Evolutionary conservation across 1,284 basidiomycete genomes (phyloP).

Genomic region (Fomitopsis palustris): DNA sequence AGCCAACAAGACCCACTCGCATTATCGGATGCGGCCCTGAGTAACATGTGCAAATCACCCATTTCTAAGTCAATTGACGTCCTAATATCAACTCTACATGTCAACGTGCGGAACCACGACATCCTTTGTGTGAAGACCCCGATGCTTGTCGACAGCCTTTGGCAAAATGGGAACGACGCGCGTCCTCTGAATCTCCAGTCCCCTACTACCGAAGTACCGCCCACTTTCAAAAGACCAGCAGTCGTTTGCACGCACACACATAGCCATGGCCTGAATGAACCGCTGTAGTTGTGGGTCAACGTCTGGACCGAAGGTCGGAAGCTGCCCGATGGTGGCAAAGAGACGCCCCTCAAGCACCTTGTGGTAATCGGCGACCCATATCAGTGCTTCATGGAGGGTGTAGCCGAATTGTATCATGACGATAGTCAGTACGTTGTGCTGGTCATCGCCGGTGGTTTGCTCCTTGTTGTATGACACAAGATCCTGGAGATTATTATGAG

Average conservation of each 20-base stretch:
- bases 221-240: constrained; percentile 35
- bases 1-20: too few species aligned
- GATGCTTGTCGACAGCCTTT: background rate
- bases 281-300: constrained; percentile 26
- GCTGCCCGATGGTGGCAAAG: constrained; percentile 16
- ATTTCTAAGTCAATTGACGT: too few species aligned
- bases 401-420: constrained; percentile 10
- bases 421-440: constrained; percentile 17
- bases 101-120: background rate
- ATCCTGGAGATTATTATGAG: constrained; percentile 18
- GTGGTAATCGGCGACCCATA: constrained; percentile 27
- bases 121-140: background rate
- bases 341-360: constrained; percentile 22
- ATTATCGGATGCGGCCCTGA: too few species aligned
- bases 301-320: constrained; percentile 15
- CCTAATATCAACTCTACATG: background rate
- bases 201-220: constrained; percentile 33
- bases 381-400: constrained; percentile 29
- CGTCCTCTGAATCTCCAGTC: constrained; percentile 19
- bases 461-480: constrained; percentile 23
- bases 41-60: too few species aligned
- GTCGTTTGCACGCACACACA: constrained; percentile 27
- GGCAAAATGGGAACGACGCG: constrained; percentile 10
- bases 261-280: constrained; percentile 26
- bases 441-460: constrained; percentile 23